phyloP scores from a whole-genome alignment of 208 protist species.

The Crithidia mellificae region DNA sequence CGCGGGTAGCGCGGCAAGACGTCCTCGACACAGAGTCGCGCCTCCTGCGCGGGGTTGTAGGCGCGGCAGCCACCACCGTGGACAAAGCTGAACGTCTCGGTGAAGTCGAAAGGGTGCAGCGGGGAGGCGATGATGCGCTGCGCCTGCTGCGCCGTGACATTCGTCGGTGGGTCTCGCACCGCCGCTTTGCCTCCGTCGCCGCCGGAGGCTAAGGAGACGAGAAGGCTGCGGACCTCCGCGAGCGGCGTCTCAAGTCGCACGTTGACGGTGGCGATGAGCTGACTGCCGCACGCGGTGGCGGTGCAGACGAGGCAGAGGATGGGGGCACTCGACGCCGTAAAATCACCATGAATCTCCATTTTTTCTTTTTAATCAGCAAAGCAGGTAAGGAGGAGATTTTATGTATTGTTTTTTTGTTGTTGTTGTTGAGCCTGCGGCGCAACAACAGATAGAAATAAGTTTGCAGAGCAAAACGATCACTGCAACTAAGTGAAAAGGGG shows the following conservation, averaged over 20 bases:
- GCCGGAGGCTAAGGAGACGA: conserved; percentile 43
- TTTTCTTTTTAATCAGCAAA: conserved; percentile 5
- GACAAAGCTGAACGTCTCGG: conserved; percentile 73
- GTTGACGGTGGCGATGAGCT: conserved; percentile 68
- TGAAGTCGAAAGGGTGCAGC: conserved; percentile 81
- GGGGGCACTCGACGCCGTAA: conserved; percentile 38
- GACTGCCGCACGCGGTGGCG: conserved; percentile 48
- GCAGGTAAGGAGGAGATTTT: no score
- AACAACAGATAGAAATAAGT: no score
- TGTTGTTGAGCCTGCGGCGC: no score
- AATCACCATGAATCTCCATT: conserved; percentile 5
- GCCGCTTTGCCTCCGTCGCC: conserved; percentile 38
- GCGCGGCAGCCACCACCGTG: conserved; percentile 42
- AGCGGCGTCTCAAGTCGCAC: conserved; percentile 51
- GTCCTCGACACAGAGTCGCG: conserved; percentile 35
- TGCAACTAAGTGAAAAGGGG: no score
- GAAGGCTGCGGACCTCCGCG: conserved; percentile 52
- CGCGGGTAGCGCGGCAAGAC: conserved; percentile 63
- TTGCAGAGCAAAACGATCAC: no score
- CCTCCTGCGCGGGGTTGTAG: conserved; percentile 34
- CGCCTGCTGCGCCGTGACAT: conserved; percentile 44
- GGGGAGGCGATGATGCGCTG: conserved; percentile 41
- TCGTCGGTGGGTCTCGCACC: conserved; percentile 44
- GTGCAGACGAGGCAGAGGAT: conserved; percentile 79
- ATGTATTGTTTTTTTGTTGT: no score